These are phyloP conservation scores for Teunomyces barrocoloradensis DNA, from an alignment of 805 yeast genomes.

Conservation along the genomic window DNA sequence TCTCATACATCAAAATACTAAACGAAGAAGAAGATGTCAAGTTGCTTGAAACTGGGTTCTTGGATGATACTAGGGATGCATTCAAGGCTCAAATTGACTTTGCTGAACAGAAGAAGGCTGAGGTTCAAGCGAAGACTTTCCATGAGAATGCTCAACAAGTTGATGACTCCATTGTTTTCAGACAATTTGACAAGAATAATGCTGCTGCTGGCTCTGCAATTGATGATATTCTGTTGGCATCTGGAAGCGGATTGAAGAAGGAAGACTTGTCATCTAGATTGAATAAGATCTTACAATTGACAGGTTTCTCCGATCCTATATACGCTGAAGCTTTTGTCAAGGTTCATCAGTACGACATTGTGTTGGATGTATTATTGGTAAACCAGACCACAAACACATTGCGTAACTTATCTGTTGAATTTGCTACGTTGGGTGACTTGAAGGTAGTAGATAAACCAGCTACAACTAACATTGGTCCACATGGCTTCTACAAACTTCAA, in stretches of 20 bases:
- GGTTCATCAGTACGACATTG: slow-evolving; percentile 96
- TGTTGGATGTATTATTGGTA: slow-evolving; percentile 87
- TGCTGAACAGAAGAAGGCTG: slow-evolving; percentile 57
- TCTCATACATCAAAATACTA: slow-evolving; percentile 80
- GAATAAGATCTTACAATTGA: slow-evolving; percentile 84
- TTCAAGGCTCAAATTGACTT: slow-evolving; percentile 66
- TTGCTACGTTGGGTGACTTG: slow-evolving; percentile 93
- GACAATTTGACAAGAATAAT: slow-evolving; percentile 64
- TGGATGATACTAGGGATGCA: slow-evolving; percentile 85
- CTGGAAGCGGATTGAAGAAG: slow-evolving; percentile 47
- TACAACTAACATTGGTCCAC: slow-evolving; percentile 92
- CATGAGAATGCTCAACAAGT: slow-evolving; percentile 68
- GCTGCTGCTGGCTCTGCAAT: slow-evolving; percentile 21
- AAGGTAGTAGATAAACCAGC: slow-evolving; percentile 91
- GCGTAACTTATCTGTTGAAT: slow-evolving; percentile 88
- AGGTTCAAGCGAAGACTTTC: slow-evolving; percentile 53
- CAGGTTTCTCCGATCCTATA: slow-evolving; percentile 98
- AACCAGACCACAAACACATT: slow-evolving; percentile 91
- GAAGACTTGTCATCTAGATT: slow-evolving; percentile 74
- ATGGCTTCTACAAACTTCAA: slow-evolving; percentile 88
- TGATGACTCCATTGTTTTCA: slow-evolving; percentile 74
- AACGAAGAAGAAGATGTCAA: slow-evolving; percentile 58
- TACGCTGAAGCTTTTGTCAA: slow-evolving; percentile 96
- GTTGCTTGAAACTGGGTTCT: slow-evolving; percentile 64
- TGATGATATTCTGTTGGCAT: slow-evolving; percentile 60